These are phyloP conservation scores for Trichothecium roseum DNA, from an alignment of 2,329 filamentous ascomycete genomes.

Conservation along the genomic window DNA sequence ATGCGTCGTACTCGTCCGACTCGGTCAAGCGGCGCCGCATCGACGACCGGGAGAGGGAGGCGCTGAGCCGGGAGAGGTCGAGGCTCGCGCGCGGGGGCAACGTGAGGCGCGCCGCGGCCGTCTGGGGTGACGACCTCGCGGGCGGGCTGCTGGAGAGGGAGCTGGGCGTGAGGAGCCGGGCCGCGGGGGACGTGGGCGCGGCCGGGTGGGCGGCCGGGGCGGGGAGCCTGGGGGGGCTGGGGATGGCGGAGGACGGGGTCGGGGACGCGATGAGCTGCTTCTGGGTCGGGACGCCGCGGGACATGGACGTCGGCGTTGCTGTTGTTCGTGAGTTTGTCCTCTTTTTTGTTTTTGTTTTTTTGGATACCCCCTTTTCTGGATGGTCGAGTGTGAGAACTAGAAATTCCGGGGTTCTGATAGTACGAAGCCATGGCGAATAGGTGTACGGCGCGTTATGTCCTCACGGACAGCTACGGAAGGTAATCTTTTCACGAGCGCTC, in stretches of 20 bases:
- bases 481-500: no score
- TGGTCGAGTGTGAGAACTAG: no score
- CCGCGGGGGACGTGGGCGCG: conserved; percentile 14
- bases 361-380: no score
- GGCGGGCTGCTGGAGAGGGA: conserved; percentile 17
- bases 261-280: conserved; percentile 26
- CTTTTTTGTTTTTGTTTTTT: no score
- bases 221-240: conserved; percentile 27
- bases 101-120: conserved; percentile 22
- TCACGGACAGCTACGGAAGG: no score
- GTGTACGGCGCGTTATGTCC: no score
- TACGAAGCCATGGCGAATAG: no score
- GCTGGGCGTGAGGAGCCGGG: conserved; percentile 9
- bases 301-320: no score
- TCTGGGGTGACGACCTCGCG: conserved; percentile 22
- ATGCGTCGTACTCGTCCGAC: conserved; percentile 44
- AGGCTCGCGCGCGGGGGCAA: conserved; percentile 20
- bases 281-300: conserved; percentile 19
- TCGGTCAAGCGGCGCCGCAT: conserved; percentile 46
- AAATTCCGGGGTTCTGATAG: no score
- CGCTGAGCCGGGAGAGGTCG: conserved; percentile 13
- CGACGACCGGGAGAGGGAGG: conserved; percentile 24
- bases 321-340: no score
- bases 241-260: conserved; percentile 19
- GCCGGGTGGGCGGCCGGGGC: conserved; percentile 28